Base-by-base conservation (phyloP, 75 land plant species). In the Selaginella moellendorffii region DNA sequence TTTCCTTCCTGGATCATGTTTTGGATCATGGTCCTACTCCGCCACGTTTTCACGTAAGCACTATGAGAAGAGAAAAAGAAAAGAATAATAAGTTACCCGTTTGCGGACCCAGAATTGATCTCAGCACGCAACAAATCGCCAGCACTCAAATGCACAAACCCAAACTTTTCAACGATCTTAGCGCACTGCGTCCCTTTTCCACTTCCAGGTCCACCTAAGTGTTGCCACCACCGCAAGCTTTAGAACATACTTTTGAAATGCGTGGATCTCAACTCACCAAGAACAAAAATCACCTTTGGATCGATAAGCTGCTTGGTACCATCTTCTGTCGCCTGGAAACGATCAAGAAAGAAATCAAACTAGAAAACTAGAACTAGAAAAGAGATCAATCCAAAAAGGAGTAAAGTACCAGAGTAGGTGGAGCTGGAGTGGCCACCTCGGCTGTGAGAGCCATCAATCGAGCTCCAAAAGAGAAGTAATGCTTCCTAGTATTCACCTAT, bases 1-100 rank as follows among this genome's bases (percentile, higher is more conserved):
- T 83, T 88, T 54, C 97, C 97, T 65, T 91, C 97, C 63, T 82
- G 82, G 54, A 91, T 88, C 89, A 85, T 84, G 71, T 79, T 83
- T 65, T 85, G 78, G 28, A 91, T 88, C 97, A 88, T 88, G 26
- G 71, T 76, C 18, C 92, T 87, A 74, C 1, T n/a, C n/a, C n/a
- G n/a, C n/a, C n/a, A n/a, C n/a, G n/a, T n/a, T n/a, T n/a, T n/a
- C n/a, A n/a, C n/a, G n/a, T n/a, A n/a, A n/a, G n/a, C n/a, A n/a
- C n/a, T n/a, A n/a, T n/a, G n/a, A n/a, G n/a, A n/a, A n/a, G n/a
- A n/a, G n/a, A n/a, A n/a, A n/a, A n/a, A n/a, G n/a, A n/a, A n/a
- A n/a, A n/a, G n/a, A n/a, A n/a, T n/a, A n/a, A n/a, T n/a, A n/a
- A n/a, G n/a, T 36, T 82, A 87, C 92, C 92, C 92, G 80, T 80